Evolutionary conservation across 495 filamentous ascomycete species (phyloP).

Genomic region (Tuber umbilicatum): DNA sequence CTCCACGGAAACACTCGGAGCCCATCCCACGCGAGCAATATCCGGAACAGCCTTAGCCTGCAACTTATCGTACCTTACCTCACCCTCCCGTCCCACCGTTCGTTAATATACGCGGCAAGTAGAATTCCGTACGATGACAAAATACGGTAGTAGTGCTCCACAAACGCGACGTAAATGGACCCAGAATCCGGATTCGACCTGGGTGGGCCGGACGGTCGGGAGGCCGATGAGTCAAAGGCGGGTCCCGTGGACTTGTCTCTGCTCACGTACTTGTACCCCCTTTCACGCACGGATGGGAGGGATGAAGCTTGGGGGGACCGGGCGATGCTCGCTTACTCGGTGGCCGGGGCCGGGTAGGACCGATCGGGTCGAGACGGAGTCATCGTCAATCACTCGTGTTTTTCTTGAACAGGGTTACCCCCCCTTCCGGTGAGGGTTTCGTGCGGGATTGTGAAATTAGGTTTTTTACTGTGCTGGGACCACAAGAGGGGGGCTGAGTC

Average conservation of each 20-base stretch:
- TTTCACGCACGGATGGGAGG: neutral
- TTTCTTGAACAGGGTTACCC: neutral
- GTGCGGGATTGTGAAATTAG: neutral
- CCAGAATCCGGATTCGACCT: neutral
- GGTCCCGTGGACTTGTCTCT: neutral
- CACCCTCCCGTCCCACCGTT: neutral
- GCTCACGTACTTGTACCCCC: neutral
- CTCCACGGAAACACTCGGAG: neutral
- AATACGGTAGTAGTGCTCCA: neutral
- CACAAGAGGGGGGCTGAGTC: neutral
- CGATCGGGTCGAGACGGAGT: neutral
- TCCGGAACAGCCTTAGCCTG: neutral
- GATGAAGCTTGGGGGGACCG: neutral
- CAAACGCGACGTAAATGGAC: neutral
- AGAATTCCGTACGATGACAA: neutral
- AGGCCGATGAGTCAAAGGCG: constrained; percentile 1
- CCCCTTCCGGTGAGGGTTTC: neutral
- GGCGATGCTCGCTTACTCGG: neutral
- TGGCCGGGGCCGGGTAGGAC: neutral
- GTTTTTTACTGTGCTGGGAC: neutral
- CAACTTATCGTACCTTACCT: neutral
- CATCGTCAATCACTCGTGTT: neutral
- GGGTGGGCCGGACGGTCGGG: neutral
- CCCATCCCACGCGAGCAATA: neutral
- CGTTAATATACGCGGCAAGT: neutral